A percentile compares a stretch with the other conserved stretches of the same genome.
Conservation (phyloP, 805 yeast genomes). For the Spathaspora sp. region DNA sequence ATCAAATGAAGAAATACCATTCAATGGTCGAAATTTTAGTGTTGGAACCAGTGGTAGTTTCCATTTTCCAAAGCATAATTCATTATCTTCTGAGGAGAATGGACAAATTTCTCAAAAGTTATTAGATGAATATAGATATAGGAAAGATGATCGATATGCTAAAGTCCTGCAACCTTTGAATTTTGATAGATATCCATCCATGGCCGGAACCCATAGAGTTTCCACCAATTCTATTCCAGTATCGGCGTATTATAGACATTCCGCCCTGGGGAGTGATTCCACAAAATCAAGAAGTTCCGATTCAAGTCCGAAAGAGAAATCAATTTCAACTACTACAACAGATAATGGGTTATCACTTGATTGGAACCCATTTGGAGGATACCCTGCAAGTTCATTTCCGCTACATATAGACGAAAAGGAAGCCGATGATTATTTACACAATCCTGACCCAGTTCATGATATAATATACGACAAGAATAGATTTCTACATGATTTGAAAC, state of each 20-base stretch:
- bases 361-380: constrained; percentile 97
- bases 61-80: background rate
- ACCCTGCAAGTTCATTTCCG: constrained; percentile 93
- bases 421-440: constrained; percentile 90
- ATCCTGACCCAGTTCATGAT: constrained; percentile 93
- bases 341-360: background rate
- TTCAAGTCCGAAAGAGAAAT: background rate
- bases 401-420: constrained; percentile 89
- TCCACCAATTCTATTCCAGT: background rate
- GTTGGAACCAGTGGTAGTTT: background rate
- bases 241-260: background rate
- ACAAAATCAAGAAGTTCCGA: background rate
- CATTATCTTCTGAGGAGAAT: background rate
- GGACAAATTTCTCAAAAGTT: background rate
- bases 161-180: constrained; percentile 10
- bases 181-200: constrained; percentile 66
- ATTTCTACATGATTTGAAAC: constrained; percentile 58
- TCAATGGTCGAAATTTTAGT: background rate
- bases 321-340: background rate
- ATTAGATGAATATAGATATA: background rate
- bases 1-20: background rate
- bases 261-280: background rate
- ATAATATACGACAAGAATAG: constrained; percentile 76
- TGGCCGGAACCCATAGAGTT: constrained; percentile 51
- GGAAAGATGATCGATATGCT: background rate